Percentiles rank a stretch among this genome's conserved stretches.
Conservation (phyloP, 805 yeast species). For the Nakazawaea ishiwadae region DNA sequence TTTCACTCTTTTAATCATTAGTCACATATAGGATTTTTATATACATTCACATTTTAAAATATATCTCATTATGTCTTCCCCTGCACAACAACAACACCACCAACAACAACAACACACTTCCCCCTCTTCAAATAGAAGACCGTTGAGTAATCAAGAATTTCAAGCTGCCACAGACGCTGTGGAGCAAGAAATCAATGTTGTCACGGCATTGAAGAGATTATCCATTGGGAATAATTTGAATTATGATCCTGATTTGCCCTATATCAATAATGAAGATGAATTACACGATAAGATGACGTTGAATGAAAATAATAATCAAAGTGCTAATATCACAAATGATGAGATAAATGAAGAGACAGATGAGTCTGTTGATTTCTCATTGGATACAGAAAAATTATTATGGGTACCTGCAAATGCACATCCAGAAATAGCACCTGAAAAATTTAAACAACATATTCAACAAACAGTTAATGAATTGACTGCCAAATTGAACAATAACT, state of each 20-base stretch:
- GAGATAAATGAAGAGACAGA: conserved; percentile 9
- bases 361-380: conserved; percentile 14
- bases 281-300: conserved; percentile 14
- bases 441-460: conserved; percentile 64
- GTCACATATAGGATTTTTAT: too few relatives aligned
- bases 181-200: conserved; percentile 69
- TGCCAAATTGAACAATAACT: conserved; percentile 28
- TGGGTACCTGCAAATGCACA: conserved; percentile 98
- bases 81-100: not conserved
- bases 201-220: conserved; percentile 67
- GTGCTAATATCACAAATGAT: conserved; percentile 13
- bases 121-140: conserved; percentile 1
- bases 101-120: not conserved
- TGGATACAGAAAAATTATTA: conserved; percentile 46
- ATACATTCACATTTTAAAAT: too few relatives aligned
- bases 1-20: not conserved
- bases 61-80: too few relatives aligned
- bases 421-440: conserved; percentile 93
- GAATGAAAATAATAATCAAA: conserved; percentile 14
- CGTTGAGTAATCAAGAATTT: conserved; percentile 31
- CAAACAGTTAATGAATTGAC: conserved; percentile 48
- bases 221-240: conserved; percentile 60
- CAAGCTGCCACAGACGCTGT: conserved; percentile 69
- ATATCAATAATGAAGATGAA: conserved; percentile 19
- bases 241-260: conserved; percentile 71